These are phyloP conservation scores for Clonostachys byssicola DNA, from an alignment of 2,329 filamentous ascomycete genomes.

Conservation along the genomic window DNA sequence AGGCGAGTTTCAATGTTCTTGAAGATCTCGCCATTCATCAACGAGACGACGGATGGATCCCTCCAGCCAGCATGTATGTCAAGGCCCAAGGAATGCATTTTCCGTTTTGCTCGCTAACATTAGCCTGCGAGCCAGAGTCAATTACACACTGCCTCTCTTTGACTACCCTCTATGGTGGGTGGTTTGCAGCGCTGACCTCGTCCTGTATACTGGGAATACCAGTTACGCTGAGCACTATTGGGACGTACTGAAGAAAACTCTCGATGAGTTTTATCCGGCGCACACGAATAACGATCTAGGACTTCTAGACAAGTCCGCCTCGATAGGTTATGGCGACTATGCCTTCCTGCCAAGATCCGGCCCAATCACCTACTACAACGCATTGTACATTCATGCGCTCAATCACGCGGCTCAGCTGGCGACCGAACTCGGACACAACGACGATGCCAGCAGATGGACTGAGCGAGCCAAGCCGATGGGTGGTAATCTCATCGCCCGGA, in stretches of 20 bases:
- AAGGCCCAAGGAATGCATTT: neutral
- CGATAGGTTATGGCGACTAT: constrained; percentile 41
- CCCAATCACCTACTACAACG: constrained; percentile 47
- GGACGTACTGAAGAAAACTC: constrained; percentile 25
- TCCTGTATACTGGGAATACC: constrained; percentile 43
- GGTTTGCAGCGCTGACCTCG: constrained; percentile 38
- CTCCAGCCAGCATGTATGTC: constrained; percentile 44
- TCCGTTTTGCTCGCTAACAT: neutral
- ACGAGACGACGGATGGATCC: constrained; percentile 46
- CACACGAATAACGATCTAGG: constrained; percentile 30
- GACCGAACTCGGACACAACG: constrained; percentile 13
- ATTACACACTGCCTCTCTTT: constrained; percentile 41
- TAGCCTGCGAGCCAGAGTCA: constrained; percentile 17
- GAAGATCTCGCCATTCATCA: constrained; percentile 45
- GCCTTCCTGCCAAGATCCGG: constrained; percentile 43
- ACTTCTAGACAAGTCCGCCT: constrained; percentile 32
- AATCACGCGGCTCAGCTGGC: constrained; percentile 37
- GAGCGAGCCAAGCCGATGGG: constrained; percentile 25
- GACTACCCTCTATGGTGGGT: constrained; percentile 53
- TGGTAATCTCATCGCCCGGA: constrained; percentile 24
- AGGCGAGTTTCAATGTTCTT: constrained; percentile 38
- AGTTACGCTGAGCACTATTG: constrained; percentile 36
- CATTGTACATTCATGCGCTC: constrained; percentile 41
- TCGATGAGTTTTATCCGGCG: constrained; percentile 40
- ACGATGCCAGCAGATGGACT: constrained; percentile 33